These are phyloP conservation scores for Eudorina sp. DNA, from an alignment of 139 green algal genomes.

Conservation along the genomic window DNA sequence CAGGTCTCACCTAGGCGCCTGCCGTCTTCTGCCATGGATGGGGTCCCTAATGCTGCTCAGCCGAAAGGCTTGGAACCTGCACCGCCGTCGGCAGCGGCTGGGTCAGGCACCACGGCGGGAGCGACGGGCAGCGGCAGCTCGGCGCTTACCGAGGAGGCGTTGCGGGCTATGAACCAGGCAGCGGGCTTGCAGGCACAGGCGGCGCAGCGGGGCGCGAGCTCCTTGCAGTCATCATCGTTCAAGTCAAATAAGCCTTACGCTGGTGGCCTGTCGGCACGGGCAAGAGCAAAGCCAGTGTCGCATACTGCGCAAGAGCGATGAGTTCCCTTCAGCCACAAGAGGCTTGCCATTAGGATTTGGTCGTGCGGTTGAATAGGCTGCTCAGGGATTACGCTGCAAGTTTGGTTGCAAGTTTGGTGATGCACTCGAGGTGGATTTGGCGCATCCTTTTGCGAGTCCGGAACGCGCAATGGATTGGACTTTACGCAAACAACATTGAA, in stretches of 20 bases:
- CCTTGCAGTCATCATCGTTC: constrained; percentile 23
- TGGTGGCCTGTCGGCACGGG: background rate
- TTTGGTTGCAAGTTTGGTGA: too few species aligned
- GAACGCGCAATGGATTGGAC: too few species aligned
- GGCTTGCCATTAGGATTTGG: too few species aligned
- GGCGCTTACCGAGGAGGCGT: background rate
- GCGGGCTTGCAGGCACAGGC: background rate
- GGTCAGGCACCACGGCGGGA: background rate
- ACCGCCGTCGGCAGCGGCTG: background rate
- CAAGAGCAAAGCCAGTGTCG: background rate
- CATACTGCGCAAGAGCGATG: background rate
- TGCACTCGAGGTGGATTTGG: too few species aligned
- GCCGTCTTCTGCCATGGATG: too few species aligned
- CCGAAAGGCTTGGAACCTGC: too few species aligned
- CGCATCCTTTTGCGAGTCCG: too few species aligned
- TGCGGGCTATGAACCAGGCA: constrained; percentile 11
- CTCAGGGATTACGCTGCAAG: too few species aligned
- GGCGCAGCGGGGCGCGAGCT: background rate
- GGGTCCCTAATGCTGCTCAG: too few species aligned
- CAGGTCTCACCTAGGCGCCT: background rate
- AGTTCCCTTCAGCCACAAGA: too few species aligned
- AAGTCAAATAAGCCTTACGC: constrained; percentile 12
- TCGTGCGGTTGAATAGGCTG: too few species aligned
- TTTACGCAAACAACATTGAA: too few species aligned
- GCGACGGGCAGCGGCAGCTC: constrained; percentile 13